Percentiles rank a stretch among this genome's conserved stretches.
Conservation (phyloP, 331 rosid genomes). For the Telfairia occidentalis region DNA sequence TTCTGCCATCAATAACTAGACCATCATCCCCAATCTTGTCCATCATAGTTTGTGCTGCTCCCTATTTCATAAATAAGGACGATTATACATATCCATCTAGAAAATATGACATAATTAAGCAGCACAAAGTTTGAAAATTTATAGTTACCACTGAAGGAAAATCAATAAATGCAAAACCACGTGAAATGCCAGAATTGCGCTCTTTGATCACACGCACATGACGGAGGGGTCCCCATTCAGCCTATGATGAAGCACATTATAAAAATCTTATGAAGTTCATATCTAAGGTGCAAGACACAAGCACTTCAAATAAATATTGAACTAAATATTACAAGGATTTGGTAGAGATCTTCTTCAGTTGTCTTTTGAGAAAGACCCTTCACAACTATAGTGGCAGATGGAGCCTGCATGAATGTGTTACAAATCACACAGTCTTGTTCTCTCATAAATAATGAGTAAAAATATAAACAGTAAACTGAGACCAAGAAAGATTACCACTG, state of each 20-base stretch:
- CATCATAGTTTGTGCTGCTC: slow-evolving; percentile 85
- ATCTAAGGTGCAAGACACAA: slow-evolving; percentile 10
- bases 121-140: slow-evolving; percentile 4
- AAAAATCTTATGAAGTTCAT: slow-evolving; percentile 1
- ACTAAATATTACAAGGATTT: slow-evolving; percentile 66
- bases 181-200: slow-evolving; percentile 81
- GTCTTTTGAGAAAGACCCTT: slow-evolving; percentile 95
- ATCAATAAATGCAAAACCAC: slow-evolving; percentile 98
- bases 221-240: slow-evolving; percentile 98
- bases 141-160: slow-evolving; percentile 79
- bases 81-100: slow-evolving; percentile 3
- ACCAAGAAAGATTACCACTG: slow-evolving; percentile 49
- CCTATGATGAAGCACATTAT: slow-evolving; percentile 25
- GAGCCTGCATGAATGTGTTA: slow-evolving; percentile 51
- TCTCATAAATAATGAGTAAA: neutral
- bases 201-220: slow-evolving; percentile 96
- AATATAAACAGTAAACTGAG: slow-evolving; percentile 7
- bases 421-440: slow-evolving; percentile 12
- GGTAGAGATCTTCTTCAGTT: slow-evolving; percentile 87
- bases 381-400: slow-evolving; percentile 93
- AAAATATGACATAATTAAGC: slow-evolving; percentile 14
- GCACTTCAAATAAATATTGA: slow-evolving; percentile 18
- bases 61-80: slow-evolving; percentile 41
- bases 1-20: slow-evolving; percentile 78
- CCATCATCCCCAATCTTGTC: slow-evolving; percentile 79